Evolutionary conservation across 257 asterid genomes (phyloP).

Genomic region (Coffea eugenioides): DNA sequence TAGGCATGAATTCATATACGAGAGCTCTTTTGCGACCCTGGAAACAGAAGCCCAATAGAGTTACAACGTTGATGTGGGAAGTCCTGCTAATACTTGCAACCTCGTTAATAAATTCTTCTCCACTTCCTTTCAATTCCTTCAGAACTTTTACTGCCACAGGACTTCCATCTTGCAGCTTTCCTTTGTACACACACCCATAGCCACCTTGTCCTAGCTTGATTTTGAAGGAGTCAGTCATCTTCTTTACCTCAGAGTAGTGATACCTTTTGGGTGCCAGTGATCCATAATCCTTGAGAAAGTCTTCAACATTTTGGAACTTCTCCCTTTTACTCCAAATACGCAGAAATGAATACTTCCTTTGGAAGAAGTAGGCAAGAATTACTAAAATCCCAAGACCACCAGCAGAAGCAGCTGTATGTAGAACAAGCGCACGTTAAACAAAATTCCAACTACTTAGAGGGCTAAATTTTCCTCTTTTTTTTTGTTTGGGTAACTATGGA

Average conservation of each 20-base stretch:
- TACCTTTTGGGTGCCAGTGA: slow-evolving; percentile 13
- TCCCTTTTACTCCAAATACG: background rate
- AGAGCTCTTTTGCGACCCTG: no score
- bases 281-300: slow-evolving; percentile 5
- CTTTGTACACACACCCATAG: slow-evolving; percentile 13
- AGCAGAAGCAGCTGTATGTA: background rate
- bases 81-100: no score
- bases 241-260: slow-evolving; percentile 10
- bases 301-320: background rate
- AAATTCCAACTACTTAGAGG: no score
- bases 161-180: background rate
- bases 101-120: no score
- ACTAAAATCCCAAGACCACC: background rate
- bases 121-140: no score
- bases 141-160: no score
- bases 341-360: background rate
- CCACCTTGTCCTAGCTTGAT: slow-evolving; percentile 25
- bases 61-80: no score
- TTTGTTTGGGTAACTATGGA: background rate
- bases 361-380: background rate
- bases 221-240: slow-evolving; percentile 3
- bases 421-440: no score
- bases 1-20: no score
- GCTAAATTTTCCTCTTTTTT: no score
- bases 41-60: no score